Conservation (phyloP, 331 rosid species). For the Rosa hybrid region DNA sequence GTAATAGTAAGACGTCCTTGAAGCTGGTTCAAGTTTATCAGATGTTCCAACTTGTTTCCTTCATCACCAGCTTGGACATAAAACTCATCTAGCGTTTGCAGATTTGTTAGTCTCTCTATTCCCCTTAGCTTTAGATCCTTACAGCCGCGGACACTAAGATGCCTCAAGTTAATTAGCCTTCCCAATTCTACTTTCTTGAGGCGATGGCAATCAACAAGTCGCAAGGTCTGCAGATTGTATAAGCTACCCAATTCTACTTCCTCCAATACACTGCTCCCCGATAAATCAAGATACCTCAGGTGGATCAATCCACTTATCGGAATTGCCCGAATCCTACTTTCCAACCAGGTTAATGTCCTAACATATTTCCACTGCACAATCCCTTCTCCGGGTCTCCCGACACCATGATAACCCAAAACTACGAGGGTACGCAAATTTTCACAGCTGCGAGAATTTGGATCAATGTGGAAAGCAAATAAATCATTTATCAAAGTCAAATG, state of each 20-base stretch:
- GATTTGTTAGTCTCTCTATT: neutral
- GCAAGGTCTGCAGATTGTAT: neutral
- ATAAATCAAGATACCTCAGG: constrained; percentile 4
- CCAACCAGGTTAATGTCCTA: neutral
- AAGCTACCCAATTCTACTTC: neutral
- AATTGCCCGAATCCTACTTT: neutral
- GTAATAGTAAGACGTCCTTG: neutral
- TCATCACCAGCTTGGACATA: neutral
- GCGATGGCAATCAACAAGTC: accelerated
- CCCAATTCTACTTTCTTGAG: neutral
- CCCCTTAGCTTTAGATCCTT: neutral
- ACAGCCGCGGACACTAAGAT: neutral
- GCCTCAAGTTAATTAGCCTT: neutral
- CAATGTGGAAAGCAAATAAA: too few relatives aligned
- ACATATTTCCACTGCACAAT: neutral
- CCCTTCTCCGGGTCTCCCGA: too few relatives aligned
- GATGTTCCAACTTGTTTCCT: neutral
- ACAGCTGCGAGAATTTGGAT: too few relatives aligned
- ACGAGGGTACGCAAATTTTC: too few relatives aligned
- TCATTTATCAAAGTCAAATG: too few relatives aligned
- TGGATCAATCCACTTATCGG: neutral
- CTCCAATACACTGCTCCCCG: neutral
- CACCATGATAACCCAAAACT: too few relatives aligned
- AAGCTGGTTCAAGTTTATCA: neutral
- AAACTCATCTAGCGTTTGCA: neutral